phyloP scores from a whole-genome alignment of 805 yeast genomes.

The Ogataea dorogensis region DNA sequence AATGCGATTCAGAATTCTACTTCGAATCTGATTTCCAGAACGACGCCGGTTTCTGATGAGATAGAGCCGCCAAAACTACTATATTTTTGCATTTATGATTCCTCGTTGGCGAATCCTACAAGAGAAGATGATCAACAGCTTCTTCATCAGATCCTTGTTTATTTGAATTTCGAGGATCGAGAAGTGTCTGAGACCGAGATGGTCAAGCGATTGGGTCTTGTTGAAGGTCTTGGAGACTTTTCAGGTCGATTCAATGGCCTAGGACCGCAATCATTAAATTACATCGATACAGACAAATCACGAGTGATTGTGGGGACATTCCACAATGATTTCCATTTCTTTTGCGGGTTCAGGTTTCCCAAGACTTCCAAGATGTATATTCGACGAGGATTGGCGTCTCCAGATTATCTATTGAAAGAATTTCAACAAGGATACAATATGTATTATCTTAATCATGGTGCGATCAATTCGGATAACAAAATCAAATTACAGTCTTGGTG shows the following conservation, averaged over 20 bases:
- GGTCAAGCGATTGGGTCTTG: conserved; percentile 27
- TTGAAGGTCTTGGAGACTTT: conserved; percentile 30
- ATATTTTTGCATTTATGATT: conserved; percentile 27
- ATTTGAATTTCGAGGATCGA: conserved; percentile 23
- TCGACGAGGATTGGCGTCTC: conserved; percentile 31
- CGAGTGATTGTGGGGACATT: conserved; percentile 32
- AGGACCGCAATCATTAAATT: conserved; percentile 4
- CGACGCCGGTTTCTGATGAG: background rate
- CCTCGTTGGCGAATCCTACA: conserved; percentile 11
- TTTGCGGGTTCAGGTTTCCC: conserved; percentile 29
- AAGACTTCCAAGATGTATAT: conserved; percentile 15
- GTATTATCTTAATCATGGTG: conserved; percentile 35
- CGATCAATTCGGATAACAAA: conserved; percentile 19
- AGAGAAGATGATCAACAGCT: conserved; percentile 26
- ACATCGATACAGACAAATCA: conserved; percentile 35
- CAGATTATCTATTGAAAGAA: conserved; percentile 34
- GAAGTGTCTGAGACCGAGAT: conserved; percentile 21
- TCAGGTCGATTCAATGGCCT: conserved; percentile 22
- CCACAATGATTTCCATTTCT: conserved; percentile 35
- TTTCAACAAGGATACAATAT: conserved; percentile 33
- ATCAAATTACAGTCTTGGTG: conserved; percentile 35
- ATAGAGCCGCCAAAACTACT: conserved; percentile 18
- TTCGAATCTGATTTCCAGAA: conserved; percentile 12
- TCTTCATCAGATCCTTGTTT: conserved; percentile 26
- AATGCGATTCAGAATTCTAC: conserved; percentile 23